Conservation (phyloP, 495 filamentous ascomycete species). For the Pyrenopolyporus hunteri region DNA sequence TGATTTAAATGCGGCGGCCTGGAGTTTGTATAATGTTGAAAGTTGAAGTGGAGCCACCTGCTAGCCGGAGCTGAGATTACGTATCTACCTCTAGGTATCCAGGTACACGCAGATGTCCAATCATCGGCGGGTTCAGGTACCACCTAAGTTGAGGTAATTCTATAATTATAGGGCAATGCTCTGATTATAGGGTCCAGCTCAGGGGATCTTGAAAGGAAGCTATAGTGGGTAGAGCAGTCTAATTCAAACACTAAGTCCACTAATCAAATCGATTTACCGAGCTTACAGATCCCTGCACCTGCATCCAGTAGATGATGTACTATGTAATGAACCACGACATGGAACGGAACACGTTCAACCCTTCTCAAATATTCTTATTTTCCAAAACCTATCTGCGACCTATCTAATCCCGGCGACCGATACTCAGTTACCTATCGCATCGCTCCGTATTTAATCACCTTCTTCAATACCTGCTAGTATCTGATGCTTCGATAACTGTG, state of each 20-base stretch:
- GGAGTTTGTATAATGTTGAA: neutral
- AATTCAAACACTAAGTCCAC: conserved; percentile 19
- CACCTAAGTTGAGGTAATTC: too few relatives aligned
- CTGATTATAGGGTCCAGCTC: neutral
- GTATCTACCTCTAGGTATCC: conserved; percentile 4
- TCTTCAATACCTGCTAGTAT: conserved; percentile 6
- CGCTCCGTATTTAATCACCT: neutral
- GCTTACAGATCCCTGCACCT: conserved; percentile 29
- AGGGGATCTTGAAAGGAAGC: conserved; percentile 12
- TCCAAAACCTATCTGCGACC: neutral
- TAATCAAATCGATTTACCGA: conserved; percentile 20
- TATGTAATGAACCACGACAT: conserved; percentile 9
- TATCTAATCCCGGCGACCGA: neutral
- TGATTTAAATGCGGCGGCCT: conserved; percentile 1
- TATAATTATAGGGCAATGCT: too few relatives aligned
- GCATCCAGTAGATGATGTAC: conserved; percentile 24
- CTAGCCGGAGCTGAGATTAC: conserved; percentile 15
- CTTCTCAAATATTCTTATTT: conserved; percentile 25
- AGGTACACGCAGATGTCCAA: neutral
- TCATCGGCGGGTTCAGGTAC: too few relatives aligned
- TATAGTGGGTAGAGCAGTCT: conserved; percentile 19
- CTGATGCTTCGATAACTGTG: conserved; percentile 40
- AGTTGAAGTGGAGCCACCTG: conserved; percentile 21
- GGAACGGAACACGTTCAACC: conserved; percentile 40
- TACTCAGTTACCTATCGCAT: neutral